Conservation (phyloP, 768 basidiomycete species). For the Russula brevipes region DNA sequence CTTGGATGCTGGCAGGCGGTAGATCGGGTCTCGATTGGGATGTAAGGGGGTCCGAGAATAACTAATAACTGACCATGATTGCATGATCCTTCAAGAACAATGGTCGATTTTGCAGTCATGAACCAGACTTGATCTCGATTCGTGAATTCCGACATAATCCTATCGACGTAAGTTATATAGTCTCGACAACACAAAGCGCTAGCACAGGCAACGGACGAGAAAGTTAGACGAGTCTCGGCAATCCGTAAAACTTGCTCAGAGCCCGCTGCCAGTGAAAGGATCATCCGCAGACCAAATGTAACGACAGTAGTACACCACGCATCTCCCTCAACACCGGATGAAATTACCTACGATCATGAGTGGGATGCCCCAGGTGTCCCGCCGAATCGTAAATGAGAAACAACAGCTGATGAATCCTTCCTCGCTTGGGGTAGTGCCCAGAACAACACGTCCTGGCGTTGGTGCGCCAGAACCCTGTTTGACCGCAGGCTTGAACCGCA, state of each 20-base stretch:
- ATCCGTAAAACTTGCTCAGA: background rate
- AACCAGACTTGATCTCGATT: background rate
- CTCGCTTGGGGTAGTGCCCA: conserved; percentile 41
- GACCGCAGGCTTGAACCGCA: conserved; percentile 69
- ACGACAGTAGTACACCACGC: background rate
- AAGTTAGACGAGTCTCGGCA: conserved; percentile 3
- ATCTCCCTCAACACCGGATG: conserved; percentile 44
- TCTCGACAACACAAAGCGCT: background rate
- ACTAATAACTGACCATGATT: too few species aligned
- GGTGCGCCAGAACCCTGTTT: conserved; percentile 37
- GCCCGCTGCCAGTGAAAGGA: background rate
- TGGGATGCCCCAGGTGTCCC: conserved; percentile 82
- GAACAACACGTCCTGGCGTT: conserved; percentile 27
- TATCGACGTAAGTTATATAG: background rate
- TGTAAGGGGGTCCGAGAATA: too few species aligned
- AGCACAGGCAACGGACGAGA: background rate
- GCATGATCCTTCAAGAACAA: too few species aligned
- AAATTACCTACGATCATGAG: conserved; percentile 91
- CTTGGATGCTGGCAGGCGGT: too few species aligned
- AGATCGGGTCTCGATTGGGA: too few species aligned
- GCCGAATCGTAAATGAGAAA: conserved; percentile 84
- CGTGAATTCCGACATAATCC: background rate
- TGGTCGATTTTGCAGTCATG: background rate
- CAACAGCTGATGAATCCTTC: conserved; percentile 82
- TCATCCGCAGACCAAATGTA: background rate